These are phyloP conservation scores for Fusarium sp. DNA, from an alignment of 2,329 filamentous ascomycete species.

Conservation along the genomic window DNA sequence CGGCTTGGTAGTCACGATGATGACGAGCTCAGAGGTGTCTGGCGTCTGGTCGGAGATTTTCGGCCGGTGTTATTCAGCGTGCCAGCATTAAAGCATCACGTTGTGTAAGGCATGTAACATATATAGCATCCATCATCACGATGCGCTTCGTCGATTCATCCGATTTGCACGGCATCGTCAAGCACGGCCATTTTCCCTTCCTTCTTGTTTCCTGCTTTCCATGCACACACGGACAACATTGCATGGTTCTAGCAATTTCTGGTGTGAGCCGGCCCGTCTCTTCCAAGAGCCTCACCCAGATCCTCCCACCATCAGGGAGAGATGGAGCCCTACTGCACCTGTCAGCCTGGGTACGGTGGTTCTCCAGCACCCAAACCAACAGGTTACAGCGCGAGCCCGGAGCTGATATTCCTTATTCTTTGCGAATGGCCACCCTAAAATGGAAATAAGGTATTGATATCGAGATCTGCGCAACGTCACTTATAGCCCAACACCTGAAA, in stretches of 20 bases:
- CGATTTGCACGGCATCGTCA: conserved; percentile 17
- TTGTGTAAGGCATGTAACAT: background rate
- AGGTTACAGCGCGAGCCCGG: conserved; percentile 1
- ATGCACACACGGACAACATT: conserved; percentile 23
- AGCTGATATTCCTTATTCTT: conserved; percentile 35
- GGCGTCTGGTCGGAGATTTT: conserved; percentile 3
- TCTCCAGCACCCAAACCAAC: no score
- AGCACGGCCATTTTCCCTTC: conserved; percentile 20
- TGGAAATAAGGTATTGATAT: conserved; percentile 32
- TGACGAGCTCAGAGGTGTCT: no score
- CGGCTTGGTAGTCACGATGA: no score
- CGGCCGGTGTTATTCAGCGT: conserved; percentile 16
- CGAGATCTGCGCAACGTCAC: conserved; percentile 43
- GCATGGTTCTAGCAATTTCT: conserved; percentile 42
- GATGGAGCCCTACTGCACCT: background rate
- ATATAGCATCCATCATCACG: background rate
- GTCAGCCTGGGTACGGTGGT: background rate
- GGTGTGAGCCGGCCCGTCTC: conserved; percentile 46
- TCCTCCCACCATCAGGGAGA: conserved; percentile 30
- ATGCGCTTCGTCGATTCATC: background rate
- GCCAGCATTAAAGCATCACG: conserved; percentile 23
- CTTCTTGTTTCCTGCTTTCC: conserved; percentile 19
- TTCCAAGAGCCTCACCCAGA: conserved; percentile 37
- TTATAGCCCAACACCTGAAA: conserved; percentile 7
- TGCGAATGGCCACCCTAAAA: conserved; percentile 12